Evolutionary conservation across 2,329 filamentous ascomycete species (phyloP), one percentile per base, ranked within the genome.

Genomic region (Fusarium torreyae): DNA sequence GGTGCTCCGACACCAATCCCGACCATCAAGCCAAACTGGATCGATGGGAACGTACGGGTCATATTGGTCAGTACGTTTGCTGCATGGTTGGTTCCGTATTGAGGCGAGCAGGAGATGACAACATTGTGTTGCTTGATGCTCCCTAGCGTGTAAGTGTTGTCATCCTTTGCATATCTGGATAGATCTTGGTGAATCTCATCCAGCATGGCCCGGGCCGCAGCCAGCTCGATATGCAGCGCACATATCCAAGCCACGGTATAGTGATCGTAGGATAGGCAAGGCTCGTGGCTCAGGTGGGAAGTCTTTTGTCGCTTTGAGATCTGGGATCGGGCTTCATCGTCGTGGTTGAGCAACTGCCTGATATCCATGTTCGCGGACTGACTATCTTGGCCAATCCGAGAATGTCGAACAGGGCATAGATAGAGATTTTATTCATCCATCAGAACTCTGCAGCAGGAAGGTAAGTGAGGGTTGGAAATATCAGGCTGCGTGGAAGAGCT

Each of bases 241-340:
- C 72, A 77, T 7, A 79, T 73, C 76, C 76, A 79, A 2, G 75
- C 77, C 22, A 79, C 57, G 2, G 74, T 77, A 28, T 77, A 79
- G 17, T 57, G 26, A 6, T 40, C 22, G n/a, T 54, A 45, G 1
- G 22, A 14, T 6, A 22, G 31, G 9, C 24, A 2, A 33, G 26
- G 7, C 42, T 55, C 9, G 15, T 5, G 7, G 26, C 9, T 10
- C 9, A 28, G 9, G 26, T 10, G 26, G 54, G 5, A 49, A 2
- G 31, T 45, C 45, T 38, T 64, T 24, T 26, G 61, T 46, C 38
- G 55, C 45, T 64, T 60, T 13, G 33, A 20, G 22, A 28, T 20
- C 3, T 14, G 34, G 11, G 7, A 22, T 28, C 2, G 33, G 17
- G 40, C 26, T 38, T 50, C 34, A 36, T 36, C 15, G 17, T n/a